Evolutionary conservation across 2,329 filamentous ascomycete species (phyloP).

Genomic region (Calonectria pseudoturangicola): DNA sequence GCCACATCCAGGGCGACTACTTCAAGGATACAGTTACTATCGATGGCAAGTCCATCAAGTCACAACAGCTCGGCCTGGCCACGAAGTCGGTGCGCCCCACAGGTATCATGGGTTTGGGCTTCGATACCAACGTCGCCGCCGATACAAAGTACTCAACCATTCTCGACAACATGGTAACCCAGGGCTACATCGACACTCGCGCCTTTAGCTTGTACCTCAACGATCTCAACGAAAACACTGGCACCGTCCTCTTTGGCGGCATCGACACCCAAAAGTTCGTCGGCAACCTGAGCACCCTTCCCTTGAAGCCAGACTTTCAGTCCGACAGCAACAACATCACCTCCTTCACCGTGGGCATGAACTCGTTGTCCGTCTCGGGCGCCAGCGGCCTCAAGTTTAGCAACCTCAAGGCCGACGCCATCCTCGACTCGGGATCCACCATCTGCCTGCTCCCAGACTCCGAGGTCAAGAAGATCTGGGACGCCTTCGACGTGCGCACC

Average conservation of each 20-base stretch:
- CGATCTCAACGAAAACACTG: slow-evolving; percentile 78
- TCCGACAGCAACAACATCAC: slow-evolving; percentile 64
- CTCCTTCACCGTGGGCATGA: slow-evolving; percentile 59
- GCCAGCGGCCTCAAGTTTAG: slow-evolving; percentile 57
- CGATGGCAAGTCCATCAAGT: slow-evolving; percentile 66
- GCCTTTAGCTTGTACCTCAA: slow-evolving; percentile 83
- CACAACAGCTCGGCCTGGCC: slow-evolving; percentile 75
- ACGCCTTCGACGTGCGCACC: slow-evolving; percentile 71
- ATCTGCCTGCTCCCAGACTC: slow-evolving; percentile 80
- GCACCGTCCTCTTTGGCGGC: slow-evolving; percentile 85
- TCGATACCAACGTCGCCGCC: slow-evolving; percentile 70
- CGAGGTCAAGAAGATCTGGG: slow-evolving; percentile 71
- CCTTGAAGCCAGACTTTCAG: slow-evolving; percentile 68
- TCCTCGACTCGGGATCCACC: slow-evolving; percentile 85
- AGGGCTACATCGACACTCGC: slow-evolving; percentile 76
- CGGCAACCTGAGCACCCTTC: slow-evolving; percentile 66
- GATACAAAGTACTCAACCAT: slow-evolving; percentile 72
- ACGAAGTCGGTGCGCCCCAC: slow-evolving; percentile 67
- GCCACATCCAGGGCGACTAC: slow-evolving; percentile 73
- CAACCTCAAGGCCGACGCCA: slow-evolving; percentile 69
- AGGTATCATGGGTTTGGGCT: slow-evolving; percentile 77
- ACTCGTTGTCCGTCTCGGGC: slow-evolving; percentile 62
- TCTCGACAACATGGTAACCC: slow-evolving; percentile 77
- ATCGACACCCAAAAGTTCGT: slow-evolving; percentile 84
- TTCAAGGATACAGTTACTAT: slow-evolving; percentile 74